These are phyloP conservation scores for Tilletia walkeri DNA, from an alignment of 1,284 basidiomycete genomes.

Conservation along the genomic window DNA sequence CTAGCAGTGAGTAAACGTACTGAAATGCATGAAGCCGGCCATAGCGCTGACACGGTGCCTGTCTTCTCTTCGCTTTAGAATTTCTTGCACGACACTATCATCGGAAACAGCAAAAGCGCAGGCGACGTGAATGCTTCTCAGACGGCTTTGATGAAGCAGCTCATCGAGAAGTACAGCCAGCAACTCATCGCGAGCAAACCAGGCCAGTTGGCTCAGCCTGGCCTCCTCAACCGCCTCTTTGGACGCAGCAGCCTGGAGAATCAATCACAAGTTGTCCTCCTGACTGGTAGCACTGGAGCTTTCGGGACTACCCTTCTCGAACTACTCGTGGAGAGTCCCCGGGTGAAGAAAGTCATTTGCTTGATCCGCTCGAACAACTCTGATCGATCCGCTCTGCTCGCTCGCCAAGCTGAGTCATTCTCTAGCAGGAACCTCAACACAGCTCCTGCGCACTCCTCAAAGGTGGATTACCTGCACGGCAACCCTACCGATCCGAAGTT, in stretches of 20 bases:
- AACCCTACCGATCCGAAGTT: background rate
- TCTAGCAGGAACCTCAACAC: background rate
- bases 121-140: background rate
- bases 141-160: background rate
- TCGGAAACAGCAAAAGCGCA: background rate
- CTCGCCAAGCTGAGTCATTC: background rate
- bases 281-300: slow-evolving; percentile 8
- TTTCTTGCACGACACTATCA: background rate
- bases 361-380: background rate
- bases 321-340: background rate
- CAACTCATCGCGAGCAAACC: background rate
- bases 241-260: background rate
- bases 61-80: background rate
- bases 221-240: background rate
- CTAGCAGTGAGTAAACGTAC: background rate
- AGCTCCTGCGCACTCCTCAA: background rate
- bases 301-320: background rate
- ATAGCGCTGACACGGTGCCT: background rate
- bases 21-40: background rate
- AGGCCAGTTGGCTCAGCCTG: background rate
- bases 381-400: background rate
- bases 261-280: background rate
- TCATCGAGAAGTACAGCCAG: slow-evolving; percentile 9
- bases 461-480: background rate
- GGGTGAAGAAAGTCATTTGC: background rate